Evolutionary conservation across 2,329 filamentous ascomycete genomes (phyloP).

Genomic region (Nemania sp.): DNA sequence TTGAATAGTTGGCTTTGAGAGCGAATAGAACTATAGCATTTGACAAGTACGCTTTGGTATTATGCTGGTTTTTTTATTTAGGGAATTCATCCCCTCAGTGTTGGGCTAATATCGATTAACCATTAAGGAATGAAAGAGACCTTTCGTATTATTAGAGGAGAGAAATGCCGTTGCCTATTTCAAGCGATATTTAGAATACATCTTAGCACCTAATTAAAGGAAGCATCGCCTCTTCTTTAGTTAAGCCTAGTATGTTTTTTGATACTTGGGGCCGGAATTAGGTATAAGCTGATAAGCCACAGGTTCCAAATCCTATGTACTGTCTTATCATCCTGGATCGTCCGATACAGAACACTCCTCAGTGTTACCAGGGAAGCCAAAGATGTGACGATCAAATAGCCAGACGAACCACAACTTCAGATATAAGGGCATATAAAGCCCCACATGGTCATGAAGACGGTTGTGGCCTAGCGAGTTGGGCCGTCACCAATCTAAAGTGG

Average conservation of each 20-base stretch:
- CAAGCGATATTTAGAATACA: too few relatives aligned
- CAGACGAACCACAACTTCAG: constrained; percentile 2
- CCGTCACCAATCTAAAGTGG: constrained; percentile 12
- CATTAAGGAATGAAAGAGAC: too few relatives aligned
- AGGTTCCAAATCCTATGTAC: constrained; percentile 10
- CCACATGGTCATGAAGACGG: constrained; percentile 6
- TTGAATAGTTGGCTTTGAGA: too few relatives aligned
- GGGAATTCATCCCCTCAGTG: too few relatives aligned
- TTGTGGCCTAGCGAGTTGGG: background rate
- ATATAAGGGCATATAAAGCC: constrained; percentile 2
- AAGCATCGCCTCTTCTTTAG: background rate
- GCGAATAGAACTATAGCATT: too few relatives aligned
- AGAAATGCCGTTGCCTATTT: too few relatives aligned
- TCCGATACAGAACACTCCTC: constrained; percentile 6
- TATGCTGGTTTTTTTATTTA: too few relatives aligned
- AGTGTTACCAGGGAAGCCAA: background rate
- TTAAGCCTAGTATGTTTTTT: background rate
- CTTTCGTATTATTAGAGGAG: too few relatives aligned
- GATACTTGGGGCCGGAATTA: background rate
- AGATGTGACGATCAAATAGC: background rate
- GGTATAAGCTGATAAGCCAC: constrained; percentile 5
- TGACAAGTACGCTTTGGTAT: too few relatives aligned
- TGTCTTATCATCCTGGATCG: background rate
- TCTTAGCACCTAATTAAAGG: too few relatives aligned
- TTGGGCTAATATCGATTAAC: too few relatives aligned